Conservation (phyloP, 331 rosid genomes). For the Prunus yedoensis region DNA sequence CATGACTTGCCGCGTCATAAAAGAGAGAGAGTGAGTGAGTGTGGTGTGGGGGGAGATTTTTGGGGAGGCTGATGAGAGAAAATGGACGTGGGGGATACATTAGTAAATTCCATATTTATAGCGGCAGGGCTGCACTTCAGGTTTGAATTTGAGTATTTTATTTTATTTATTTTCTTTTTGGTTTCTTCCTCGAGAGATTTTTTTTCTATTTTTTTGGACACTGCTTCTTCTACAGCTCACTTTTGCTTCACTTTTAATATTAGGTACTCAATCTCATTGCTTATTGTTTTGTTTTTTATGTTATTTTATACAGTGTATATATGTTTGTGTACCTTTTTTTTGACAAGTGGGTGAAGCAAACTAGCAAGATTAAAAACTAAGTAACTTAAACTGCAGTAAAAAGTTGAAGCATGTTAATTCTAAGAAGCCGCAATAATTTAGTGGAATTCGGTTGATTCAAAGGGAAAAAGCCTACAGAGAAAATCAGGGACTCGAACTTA, state of each 20-base stretch:
- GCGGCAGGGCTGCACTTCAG: not conserved
- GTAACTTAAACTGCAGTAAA: too few species aligned
- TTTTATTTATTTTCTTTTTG: not conserved
- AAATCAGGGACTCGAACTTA: rapidly evolving
- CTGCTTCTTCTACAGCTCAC: not conserved
- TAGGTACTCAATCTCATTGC: too few species aligned
- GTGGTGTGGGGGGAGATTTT: not conserved
- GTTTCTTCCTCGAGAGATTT: not conserved
- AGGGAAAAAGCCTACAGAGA: too few species aligned
- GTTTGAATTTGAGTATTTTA: not conserved
- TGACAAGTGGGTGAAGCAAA: too few species aligned
- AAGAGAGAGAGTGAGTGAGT: not conserved
- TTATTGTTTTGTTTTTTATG: not conserved
- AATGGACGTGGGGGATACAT: not conserved
- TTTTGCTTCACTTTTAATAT: not conserved
- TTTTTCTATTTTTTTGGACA: not conserved
- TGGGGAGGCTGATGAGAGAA: not conserved
- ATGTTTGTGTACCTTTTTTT: too few species aligned
- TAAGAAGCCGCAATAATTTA: too few species aligned
- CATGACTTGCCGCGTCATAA: too few species aligned
- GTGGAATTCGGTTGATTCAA: too few species aligned
- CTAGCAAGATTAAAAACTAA: too few species aligned
- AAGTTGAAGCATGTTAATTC: too few species aligned
- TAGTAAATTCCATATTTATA: not conserved
- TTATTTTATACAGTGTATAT: not conserved